Conservation (phyloP, 75 land plant genomes). For the Pinus tabuliformis region DNA sequence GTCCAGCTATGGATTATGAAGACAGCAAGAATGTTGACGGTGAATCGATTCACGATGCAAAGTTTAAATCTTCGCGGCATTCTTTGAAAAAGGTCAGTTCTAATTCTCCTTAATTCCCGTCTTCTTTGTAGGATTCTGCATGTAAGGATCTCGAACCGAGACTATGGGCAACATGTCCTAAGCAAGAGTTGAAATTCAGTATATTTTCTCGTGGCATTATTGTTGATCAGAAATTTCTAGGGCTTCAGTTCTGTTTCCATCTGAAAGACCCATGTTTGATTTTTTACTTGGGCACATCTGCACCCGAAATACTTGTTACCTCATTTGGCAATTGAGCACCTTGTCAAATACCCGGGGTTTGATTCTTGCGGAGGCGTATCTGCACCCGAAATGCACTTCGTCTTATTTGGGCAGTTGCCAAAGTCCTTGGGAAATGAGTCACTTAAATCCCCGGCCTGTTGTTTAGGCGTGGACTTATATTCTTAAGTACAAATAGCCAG, state of each 20-base stretch:
- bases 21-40: neutral
- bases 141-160: neutral
- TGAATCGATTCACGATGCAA: neutral
- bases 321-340: too few relatives aligned
- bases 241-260: neutral
- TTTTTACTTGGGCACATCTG: neutral
- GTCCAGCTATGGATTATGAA: neutral
- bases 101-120: neutral
- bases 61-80: neutral
- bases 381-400: too few relatives aligned
- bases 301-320: too few relatives aligned
- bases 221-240: neutral
- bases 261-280: neutral
- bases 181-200: neutral
- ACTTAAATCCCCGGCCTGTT: too few relatives aligned
- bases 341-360: too few relatives aligned
- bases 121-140: neutral
- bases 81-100: neutral
- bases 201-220: neutral
- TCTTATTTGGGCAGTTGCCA: too few relatives aligned
- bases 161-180: neutral
- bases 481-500: too few relatives aligned
- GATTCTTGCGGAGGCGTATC: too few relatives aligned
- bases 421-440: too few relatives aligned
- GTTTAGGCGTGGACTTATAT: too few relatives aligned